Evolutionary conservation across 495 filamentous ascomycete genomes (phyloP).

Genomic region (Pyronema omphalodes): DNA sequence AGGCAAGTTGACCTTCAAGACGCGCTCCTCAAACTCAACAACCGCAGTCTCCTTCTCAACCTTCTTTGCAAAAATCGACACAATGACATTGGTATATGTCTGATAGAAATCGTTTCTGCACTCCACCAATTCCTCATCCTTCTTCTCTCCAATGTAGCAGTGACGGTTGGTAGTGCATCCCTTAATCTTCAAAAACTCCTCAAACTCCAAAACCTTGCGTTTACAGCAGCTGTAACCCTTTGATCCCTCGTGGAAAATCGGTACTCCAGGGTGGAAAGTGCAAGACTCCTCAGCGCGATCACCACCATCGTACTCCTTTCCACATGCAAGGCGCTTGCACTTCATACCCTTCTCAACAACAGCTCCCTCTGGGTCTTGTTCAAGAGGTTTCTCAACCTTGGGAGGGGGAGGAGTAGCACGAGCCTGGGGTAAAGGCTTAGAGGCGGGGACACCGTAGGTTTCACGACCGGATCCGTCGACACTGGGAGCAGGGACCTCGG

Average conservation of each 20-base stretch:
- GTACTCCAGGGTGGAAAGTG: constrained; percentile 64
- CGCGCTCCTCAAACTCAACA: constrained; percentile 41
- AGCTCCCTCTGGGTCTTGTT: constrained; percentile 62
- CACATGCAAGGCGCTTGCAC: constrained; percentile 65
- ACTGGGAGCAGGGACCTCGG: constrained; percentile 19
- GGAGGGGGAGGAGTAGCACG: constrained; percentile 40
- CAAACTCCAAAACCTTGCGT: constrained; percentile 83
- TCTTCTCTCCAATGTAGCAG: constrained; percentile 68
- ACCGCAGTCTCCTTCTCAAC: constrained; percentile 64
- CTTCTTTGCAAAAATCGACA: constrained; percentile 90
- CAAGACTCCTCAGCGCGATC: constrained; percentile 43
- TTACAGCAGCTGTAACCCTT: constrained; percentile 98
- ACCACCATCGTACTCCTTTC: constrained; percentile 40
- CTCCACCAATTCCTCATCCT: constrained; percentile 38
- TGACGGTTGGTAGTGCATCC: constrained; percentile 74
- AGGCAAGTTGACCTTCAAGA: constrained; percentile 55
- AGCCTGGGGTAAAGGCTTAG: constrained; percentile 31
- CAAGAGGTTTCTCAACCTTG: constrained; percentile 40
- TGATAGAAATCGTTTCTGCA: constrained; percentile 86
- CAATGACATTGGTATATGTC: constrained; percentile 65
- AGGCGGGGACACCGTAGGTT: constrained; percentile 29
- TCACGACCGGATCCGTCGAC: constrained; percentile 27
- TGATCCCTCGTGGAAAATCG: constrained; percentile 77
- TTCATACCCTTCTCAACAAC: constrained; percentile 51
- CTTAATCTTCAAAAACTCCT: constrained; percentile 89